Conservation (phyloP, 352 stramenopile genomes). For the Phytophthora lateralis region DNA sequence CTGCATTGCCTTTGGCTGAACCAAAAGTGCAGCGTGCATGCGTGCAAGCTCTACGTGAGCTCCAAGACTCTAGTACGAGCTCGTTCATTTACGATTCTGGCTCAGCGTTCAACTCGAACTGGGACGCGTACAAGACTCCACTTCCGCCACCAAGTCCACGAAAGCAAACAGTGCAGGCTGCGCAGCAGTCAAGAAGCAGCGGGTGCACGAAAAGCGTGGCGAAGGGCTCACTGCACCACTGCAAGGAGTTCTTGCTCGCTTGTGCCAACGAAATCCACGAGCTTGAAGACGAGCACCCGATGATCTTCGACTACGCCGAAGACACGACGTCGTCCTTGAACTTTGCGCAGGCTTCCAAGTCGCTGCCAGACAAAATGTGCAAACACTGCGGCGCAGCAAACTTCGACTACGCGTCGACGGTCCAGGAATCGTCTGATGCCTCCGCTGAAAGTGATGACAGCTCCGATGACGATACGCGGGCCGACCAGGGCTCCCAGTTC, state of each 20-base stretch:
- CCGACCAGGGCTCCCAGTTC: constrained; percentile 64
- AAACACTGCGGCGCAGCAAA: constrained; percentile 11
- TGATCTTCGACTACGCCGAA: constrained; percentile 74
- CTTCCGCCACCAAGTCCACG: constrained; percentile 5
- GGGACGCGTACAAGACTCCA: constrained; percentile 8
- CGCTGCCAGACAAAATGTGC: constrained; percentile 6
- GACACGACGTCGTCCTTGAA: constrained; percentile 36
- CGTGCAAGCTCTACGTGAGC: constrained; percentile 42
- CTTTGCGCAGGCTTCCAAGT: constrained; percentile 5
- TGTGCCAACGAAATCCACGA: constrained; percentile 86
- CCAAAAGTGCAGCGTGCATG: constrained; percentile 45
- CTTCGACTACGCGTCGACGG: constrained; percentile 67
- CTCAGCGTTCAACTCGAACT: constrained; percentile 13
- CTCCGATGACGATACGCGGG: constrained; percentile 47
- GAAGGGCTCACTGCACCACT: constrained; percentile 47
- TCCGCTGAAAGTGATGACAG: constrained; percentile 34
- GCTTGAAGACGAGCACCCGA: constrained; percentile 65
- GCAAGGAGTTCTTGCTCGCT: constrained; percentile 72
- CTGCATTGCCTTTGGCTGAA: constrained; percentile 48
- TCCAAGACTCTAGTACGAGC: constrained; percentile 15
- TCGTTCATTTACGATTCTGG: constrained; percentile 19
- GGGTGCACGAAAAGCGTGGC: constrained; percentile 47
- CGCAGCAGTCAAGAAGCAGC: constrained; percentile 15
- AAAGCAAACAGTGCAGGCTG: constrained; percentile 16
- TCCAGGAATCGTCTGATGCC: constrained; percentile 19